phyloP scores from a whole-genome alignment of 768 basidiomycete species.

The Neoboletus magnificus region DNA sequence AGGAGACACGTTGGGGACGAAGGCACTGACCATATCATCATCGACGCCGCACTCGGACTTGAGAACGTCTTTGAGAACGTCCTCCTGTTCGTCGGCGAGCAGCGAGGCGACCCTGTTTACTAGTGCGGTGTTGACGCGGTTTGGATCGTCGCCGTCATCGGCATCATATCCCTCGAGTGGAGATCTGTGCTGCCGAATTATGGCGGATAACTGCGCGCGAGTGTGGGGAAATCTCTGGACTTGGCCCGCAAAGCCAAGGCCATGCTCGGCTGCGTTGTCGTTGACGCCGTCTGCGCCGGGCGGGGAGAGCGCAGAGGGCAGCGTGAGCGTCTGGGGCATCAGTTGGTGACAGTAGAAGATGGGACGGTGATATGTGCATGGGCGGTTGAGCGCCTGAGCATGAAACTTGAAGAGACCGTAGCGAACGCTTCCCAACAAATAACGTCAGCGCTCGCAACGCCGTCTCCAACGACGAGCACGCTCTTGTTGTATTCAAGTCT shows the following conservation, averaged over 20 bases:
- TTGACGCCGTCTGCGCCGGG: constrained; percentile 7
- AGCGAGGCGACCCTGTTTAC: constrained; percentile 70
- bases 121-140: constrained; percentile 54
- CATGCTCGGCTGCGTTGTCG: constrained; percentile 22
- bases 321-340: constrained; percentile 26
- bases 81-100: constrained; percentile 81
- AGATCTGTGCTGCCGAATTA: constrained; percentile 70
- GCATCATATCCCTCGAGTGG: constrained; percentile 51
- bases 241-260: constrained; percentile 14
- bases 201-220: constrained; percentile 71
- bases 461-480: constrained; percentile 1
- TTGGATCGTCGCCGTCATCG: constrained; percentile 55
- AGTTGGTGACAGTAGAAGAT: constrained; percentile 14
- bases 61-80: constrained; percentile 74
- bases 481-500: not conserved
- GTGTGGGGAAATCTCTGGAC: constrained; percentile 71
- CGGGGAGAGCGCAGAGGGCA: constrained; percentile 16
- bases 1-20: constrained; percentile 3
- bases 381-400: constrained; percentile 19
- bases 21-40: constrained; percentile 57
- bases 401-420: constrained; percentile 16
- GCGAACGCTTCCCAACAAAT: constrained; percentile 12
- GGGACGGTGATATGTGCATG: constrained; percentile 23
- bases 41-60: constrained; percentile 68
- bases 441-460: constrained; percentile 18